phyloP scores from a whole-genome alignment of 805 yeast species.

The Yamadazyma scolyti region DNA sequence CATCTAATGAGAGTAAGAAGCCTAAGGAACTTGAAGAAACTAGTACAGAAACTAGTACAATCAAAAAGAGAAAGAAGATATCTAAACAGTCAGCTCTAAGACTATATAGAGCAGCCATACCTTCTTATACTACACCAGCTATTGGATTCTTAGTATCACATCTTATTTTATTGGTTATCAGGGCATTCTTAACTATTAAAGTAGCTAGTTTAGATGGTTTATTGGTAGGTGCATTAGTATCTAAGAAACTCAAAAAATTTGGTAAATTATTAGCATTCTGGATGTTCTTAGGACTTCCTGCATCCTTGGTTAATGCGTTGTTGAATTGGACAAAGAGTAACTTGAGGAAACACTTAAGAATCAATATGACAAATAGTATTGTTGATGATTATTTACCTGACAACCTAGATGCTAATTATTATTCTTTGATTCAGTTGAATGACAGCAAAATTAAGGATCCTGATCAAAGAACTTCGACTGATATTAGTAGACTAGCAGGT shows the following conservation, averaged over 20 bases:
- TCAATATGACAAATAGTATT: constrained; percentile 59
- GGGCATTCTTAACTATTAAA: constrained; percentile 73
- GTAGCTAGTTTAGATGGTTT: constrained; percentile 86
- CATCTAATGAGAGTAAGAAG: constrained; percentile 10
- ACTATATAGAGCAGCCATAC: constrained; percentile 33
- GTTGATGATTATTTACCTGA: constrained; percentile 72
- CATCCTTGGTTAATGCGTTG: constrained; percentile 72
- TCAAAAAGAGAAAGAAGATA: constrained; percentile 20
- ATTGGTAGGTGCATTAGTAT: constrained; percentile 76
- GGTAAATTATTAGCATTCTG: constrained; percentile 62
- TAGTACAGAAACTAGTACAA: not conserved
- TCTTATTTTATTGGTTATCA: constrained; percentile 53
- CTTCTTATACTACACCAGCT: constrained; percentile 24
- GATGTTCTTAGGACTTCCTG: constrained; percentile 86
- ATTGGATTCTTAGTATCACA: constrained; percentile 45
- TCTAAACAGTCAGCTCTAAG: constrained; percentile 26
- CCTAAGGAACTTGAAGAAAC: constrained; percentile 6
- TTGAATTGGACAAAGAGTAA: constrained; percentile 58
- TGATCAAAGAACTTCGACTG: constrained; percentile 80
- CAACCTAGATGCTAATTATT: constrained; percentile 64
- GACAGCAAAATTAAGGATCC: constrained; percentile 59
- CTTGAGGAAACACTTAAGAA: constrained; percentile 56
- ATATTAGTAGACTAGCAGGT: constrained; percentile 67
- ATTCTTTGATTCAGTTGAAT: constrained; percentile 63
- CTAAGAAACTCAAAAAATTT: constrained; percentile 63